Conservation (phyloP, 495 filamentous ascomycete species). For the Sordaria brevicollis region DNA sequence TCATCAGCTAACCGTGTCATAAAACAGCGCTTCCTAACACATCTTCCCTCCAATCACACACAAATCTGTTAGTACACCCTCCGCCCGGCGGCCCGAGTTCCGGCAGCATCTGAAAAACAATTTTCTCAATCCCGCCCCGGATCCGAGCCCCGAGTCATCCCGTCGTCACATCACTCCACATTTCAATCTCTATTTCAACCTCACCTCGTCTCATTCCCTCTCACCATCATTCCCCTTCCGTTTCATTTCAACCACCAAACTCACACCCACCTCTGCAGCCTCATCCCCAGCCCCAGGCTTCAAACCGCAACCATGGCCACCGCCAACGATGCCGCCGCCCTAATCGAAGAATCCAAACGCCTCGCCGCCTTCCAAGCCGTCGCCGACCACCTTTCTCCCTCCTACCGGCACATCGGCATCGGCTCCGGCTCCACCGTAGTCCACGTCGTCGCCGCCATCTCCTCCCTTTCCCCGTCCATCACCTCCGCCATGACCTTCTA, state of each 20-base stretch:
- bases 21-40: neutral
- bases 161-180: too few species aligned
- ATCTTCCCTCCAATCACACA: accelerated
- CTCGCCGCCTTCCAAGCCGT: constrained; percentile 78
- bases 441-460: constrained; percentile 93
- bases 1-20: neutral
- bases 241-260: neutral
- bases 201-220: too few species aligned
- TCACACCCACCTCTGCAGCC: neutral
- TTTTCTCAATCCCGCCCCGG: neutral
- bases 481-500: constrained; percentile 65
- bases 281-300: too few species aligned
- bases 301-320: constrained; percentile 8
- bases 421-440: constrained; percentile 89
- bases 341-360: constrained; percentile 74
- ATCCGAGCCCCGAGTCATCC: too few species aligned
- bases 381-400: constrained; percentile 64
- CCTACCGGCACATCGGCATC: constrained; percentile 74
- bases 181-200: too few species aligned
- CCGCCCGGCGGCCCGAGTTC: neutral
- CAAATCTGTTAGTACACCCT: neutral
- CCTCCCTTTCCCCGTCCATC: constrained; percentile 49
- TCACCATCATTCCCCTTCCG: too few species aligned
- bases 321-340: constrained; percentile 14
- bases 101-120: neutral